Evolutionary conservation across 2,329 filamentous ascomycete genomes (phyloP).

Genomic region (Amauroascus niger): DNA sequence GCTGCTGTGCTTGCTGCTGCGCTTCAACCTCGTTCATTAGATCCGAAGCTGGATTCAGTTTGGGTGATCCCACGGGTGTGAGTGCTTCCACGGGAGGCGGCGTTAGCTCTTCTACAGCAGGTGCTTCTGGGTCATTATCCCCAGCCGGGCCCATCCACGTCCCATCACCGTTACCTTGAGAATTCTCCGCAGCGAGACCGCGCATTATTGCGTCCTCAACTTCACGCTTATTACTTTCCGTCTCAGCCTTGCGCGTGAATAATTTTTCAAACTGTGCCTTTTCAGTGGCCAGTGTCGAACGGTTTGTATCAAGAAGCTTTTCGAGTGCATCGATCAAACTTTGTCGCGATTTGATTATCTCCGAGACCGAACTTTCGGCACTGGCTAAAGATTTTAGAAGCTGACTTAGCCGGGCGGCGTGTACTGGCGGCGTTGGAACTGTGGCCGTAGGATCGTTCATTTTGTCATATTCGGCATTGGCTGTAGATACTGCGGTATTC

Average conservation of each 20-base stretch:
- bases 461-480: constrained; percentile 75
- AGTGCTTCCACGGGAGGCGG: constrained; percentile 75
- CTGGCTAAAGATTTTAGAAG: constrained; percentile 81
- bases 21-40: background rate
- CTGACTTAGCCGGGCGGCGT: constrained; percentile 78
- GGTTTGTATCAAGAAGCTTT: constrained; percentile 67
- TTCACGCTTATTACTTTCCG: constrained; percentile 73
- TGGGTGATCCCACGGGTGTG: constrained; percentile 50
- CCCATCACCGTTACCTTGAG: constrained; percentile 30
- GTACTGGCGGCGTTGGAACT: constrained; percentile 73
- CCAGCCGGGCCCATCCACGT: constrained; percentile 4
- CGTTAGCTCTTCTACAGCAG: constrained; percentile 40
- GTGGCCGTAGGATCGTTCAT: constrained; percentile 60
- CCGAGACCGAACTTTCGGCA: constrained; percentile 79
- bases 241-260: constrained; percentile 55
- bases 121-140: constrained; percentile 14
- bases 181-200: constrained; percentile 56
- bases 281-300: constrained; percentile 59
- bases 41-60: constrained; percentile 21
- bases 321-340: constrained; percentile 71
- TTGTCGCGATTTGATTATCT: constrained; percentile 76
- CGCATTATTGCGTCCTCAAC: constrained; percentile 89
- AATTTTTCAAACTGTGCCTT: constrained; percentile 57
- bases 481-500: constrained; percentile 57
- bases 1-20: background rate